Evolutionary conservation across 139 green algal species (phyloP), one percentile per base, ranked within the genome.

Genomic region (Coelastrella sp.): DNA sequence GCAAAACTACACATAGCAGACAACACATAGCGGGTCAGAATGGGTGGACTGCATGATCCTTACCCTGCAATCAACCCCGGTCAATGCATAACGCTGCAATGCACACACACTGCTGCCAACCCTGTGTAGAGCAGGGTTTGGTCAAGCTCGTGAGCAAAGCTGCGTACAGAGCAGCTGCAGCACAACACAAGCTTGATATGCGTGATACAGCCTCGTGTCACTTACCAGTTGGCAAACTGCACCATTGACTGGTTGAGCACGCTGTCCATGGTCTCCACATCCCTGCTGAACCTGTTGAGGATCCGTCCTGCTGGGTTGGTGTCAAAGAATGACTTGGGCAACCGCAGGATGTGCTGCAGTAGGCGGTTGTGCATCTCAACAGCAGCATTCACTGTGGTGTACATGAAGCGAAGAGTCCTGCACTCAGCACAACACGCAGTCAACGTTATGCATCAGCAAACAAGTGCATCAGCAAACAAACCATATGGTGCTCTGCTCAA

Each of bases 281-380:
- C 97, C 66, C 95, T 94, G 91, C 86, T 95, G 94, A 99, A 99
- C 57, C 97, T 92, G 88, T 99, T 99, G 60, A 99, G 94, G 75
- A 99, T 96, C 84, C 97, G 97, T 57, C 97, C 97, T 14, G 96
- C 93, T 5, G 97, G 97, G 23, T 97, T 99, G 71, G 96, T 98
- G 95, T 99, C 97, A 84, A 99, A 99, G 94, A 99, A 99, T 32
- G 90, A 58, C 92, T 99, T 97, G 80, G 96, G 96, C 81, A 96
- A 92, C 23, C 89, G 91, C 92, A 98, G 91, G 3, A 98, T 84
- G 71, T 95, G 91, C 60, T 88, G 58, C 82, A 97, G 92, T 86
- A 98, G 93, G 23, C 89, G 71, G 86, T 97, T 94, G 93, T 97
- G 95, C 83, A 96, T 89, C 32, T 85, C 91, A 17, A 95, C 90